A percentile compares a stretch with the other conserved stretches of the same genome.
Evolutionary conservation across 2,329 filamentous ascomycete species (phyloP).

Genomic region (Apiospora hydei): DNA sequence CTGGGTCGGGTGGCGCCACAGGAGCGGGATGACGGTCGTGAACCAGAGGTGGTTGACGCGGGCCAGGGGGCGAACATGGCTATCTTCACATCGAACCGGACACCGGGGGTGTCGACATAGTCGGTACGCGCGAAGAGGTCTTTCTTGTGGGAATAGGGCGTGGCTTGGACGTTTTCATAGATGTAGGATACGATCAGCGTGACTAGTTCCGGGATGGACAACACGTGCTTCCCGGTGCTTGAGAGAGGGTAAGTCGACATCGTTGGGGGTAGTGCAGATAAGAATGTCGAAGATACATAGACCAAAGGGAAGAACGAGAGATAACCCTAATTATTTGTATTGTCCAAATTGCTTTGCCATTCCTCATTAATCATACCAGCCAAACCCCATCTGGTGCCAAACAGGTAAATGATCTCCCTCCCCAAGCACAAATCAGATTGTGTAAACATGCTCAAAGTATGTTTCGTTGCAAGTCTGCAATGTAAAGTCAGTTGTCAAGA

Average conservation of each 20-base stretch:
- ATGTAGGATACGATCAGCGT: neutral
- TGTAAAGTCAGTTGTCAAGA: too few species aligned
- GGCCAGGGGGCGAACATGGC: neutral
- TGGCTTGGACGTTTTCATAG: neutral
- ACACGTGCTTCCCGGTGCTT: neutral
- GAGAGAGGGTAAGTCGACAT: neutral
- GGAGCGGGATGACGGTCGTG: neutral
- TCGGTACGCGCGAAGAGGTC: neutral
- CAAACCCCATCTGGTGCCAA: too few species aligned
- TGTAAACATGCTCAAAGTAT: too few species aligned
- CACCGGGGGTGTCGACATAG: neutral
- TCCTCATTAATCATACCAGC: too few species aligned
- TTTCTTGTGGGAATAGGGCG: rapidly evolving
- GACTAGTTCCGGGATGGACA: neutral
- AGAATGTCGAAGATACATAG: too few species aligned
- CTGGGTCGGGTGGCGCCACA: neutral
- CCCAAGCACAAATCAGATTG: too few species aligned
- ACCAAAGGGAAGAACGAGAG: too few species aligned
- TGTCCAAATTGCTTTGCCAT: too few species aligned
- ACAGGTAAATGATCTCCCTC: too few species aligned
- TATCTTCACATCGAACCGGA: neutral
- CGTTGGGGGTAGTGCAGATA: neutral
- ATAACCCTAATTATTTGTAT: too few species aligned
- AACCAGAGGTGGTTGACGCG: neutral
- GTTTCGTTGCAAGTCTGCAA: too few species aligned